These are phyloP conservation scores for Galerina marginata DNA, from an alignment of 768 basidiomycete genomes.

Conservation along the genomic window DNA sequence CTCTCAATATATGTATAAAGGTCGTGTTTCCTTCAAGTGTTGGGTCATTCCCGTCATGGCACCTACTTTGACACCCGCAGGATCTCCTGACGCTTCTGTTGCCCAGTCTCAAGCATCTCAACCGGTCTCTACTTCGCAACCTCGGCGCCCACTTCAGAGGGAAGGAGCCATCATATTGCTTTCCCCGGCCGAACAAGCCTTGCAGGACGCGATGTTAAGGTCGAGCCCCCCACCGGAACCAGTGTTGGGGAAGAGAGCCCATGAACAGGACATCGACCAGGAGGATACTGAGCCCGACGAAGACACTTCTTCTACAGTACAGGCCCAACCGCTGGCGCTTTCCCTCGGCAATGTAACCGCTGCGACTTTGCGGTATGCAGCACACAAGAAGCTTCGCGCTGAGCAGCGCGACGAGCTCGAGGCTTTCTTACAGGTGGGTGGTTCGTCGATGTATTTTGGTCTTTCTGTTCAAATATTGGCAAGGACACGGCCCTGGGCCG, in stretches of 20 bases:
- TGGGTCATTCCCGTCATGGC: no score
- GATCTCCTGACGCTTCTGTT: no score
- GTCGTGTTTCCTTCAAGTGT: no score
- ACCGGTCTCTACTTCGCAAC: background rate
- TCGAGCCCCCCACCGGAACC: conserved; percentile 9
- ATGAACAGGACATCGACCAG: background rate
- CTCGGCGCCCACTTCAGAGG: conserved; percentile 7
- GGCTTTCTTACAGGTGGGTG: conserved; percentile 14
- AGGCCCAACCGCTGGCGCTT: background rate
- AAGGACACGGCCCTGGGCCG: conserved; percentile 19
- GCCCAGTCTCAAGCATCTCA: background rate
- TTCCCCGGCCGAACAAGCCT: conserved; percentile 4
- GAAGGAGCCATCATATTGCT: background rate
- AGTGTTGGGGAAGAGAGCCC: conserved; percentile 6
- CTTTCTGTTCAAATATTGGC: conserved; percentile 10
- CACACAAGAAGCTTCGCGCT: conserved; percentile 12
- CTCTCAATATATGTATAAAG: no score
- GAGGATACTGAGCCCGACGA: conserved; percentile 6
- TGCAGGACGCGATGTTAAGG: conserved; percentile 10
- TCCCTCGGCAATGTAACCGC: conserved; percentile 3
- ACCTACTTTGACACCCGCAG: no score
- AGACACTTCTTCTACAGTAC: background rate
- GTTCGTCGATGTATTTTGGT: background rate
- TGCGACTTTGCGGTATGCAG: conserved; percentile 8
- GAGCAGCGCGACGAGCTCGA: conserved; percentile 13